Base-by-base conservation (phyloP, 2,329 filamentous ascomycete genomes). In the Pseudocercospora eumusae region DNA sequence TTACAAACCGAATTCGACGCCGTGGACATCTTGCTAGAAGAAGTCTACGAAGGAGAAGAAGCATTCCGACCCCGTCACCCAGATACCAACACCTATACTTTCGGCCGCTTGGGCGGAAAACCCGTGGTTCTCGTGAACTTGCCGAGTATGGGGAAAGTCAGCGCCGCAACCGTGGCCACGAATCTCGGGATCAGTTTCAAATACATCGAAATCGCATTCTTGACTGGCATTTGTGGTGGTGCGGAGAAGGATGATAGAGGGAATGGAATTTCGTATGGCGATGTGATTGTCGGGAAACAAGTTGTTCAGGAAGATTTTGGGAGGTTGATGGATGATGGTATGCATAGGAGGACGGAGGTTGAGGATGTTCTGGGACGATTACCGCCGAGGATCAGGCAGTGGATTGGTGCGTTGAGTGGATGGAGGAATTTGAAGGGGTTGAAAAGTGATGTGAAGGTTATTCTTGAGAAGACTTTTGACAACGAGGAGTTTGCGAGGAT, bases 171-270 rank as follows among this genome's bases (percentile, higher is more conserved):
- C 8, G 62, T 67, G n/a, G 64, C 63, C 6, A 49, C 40, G 3
- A 36, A 57, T 23, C 18, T 57, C 23, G 21, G 42, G n/a, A 42
- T 42, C 9, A 28, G 20, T 21, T 49, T 47, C 15, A 23, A 25
- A 33, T 27, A 33, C 20, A 61, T 59, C 8, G 47, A 52, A 18
- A 52, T 52, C 15, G 47, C 47, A n/a, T 56, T 71, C 5, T 59
- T 70, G 65, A 67, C 70, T 1, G 70, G 69, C 0, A 71, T 71
- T 42, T 68, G 66, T 9, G 70, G 69, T 40, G 70, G 65, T 4
- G 68, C 68, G 4, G 63, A 64, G 18, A 3, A 31, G 1, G 47
- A 52, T 0, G 50, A 40, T n/a, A 27, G 33, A n/a, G 18, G 40
- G 4, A 23, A 52, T 6, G 4, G 5, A 18, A 52, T 52, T 28